phyloP scores from a whole-genome alignment of 805 yeast species.

The Candida dajiaensis region DNA sequence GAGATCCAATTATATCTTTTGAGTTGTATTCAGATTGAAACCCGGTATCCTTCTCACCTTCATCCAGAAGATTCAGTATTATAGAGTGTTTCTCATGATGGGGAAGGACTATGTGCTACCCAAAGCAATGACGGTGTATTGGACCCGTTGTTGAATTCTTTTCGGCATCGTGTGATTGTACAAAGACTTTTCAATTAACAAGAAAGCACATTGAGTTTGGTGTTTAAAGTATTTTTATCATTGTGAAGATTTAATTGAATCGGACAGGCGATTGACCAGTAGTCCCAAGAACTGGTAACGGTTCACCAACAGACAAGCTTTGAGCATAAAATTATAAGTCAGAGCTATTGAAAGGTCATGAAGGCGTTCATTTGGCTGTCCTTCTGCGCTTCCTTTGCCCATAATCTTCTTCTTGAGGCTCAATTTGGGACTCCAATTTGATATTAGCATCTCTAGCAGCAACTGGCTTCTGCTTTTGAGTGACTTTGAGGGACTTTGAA shows the following conservation, averaged over 20 bases:
- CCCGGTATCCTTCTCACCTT: constrained; percentile 18
- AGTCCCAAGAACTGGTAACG: constrained; percentile 30
- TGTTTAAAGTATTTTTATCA: constrained; percentile 28
- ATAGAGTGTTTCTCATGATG: constrained; percentile 21
- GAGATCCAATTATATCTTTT: constrained; percentile 21
- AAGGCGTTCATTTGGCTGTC: not conserved
- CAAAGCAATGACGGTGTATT: constrained; percentile 12
- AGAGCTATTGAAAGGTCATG: not conserved
- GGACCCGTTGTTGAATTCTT: constrained; percentile 1
- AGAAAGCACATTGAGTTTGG: constrained; percentile 9
- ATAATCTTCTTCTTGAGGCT: not conserved
- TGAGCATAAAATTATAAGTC: not conserved
- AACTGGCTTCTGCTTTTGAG: not conserved
- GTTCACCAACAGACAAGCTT: constrained; percentile 19
- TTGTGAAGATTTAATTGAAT: constrained; percentile 29
- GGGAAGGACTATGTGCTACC: constrained; percentile 17
- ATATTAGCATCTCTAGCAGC: too few relatives aligned
- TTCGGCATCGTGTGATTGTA: constrained; percentile 9
- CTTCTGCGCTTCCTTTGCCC: not conserved
- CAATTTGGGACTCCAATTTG: not conserved
- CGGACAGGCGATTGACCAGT: constrained; percentile 26
- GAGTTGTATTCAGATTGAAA: constrained; percentile 15
- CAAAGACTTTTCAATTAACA: constrained; percentile 18
- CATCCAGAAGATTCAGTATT: constrained; percentile 21
- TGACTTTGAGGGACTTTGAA: not conserved